These are phyloP conservation scores for Ceratocystis papillata DNA, from an alignment of 2,329 filamentous ascomycete species.

Conservation along the genomic window DNA sequence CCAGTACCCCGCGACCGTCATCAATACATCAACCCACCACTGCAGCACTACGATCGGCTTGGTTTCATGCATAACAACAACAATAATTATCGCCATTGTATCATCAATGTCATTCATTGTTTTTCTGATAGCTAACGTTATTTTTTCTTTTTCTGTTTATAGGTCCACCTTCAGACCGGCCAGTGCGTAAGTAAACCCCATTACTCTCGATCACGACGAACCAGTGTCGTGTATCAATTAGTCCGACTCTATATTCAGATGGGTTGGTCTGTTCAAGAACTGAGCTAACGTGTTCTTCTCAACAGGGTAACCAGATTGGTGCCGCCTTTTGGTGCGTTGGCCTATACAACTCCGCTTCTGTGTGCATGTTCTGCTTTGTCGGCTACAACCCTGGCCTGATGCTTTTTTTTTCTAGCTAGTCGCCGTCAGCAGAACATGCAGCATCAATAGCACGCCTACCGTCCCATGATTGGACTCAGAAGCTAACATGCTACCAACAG, in stretches of 20 bases:
- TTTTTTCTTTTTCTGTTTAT: constrained; percentile 37
- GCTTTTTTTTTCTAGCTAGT: background rate
- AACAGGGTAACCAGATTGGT: constrained; percentile 99
- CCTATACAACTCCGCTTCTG: constrained; percentile 7
- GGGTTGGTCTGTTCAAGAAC: background rate
- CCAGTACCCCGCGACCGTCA: constrained; percentile 29
- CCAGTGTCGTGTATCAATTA: constrained; percentile 22
- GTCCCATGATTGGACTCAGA: background rate
- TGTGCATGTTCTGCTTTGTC: constrained; percentile 5
- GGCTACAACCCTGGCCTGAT: background rate
- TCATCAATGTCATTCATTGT: constrained; percentile 2
- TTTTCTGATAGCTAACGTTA: constrained; percentile 18
- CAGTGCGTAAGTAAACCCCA: constrained; percentile 66
- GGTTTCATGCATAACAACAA: constrained; percentile 13
- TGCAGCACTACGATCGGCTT: constrained; percentile 24
- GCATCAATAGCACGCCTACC: background rate
- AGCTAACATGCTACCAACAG: constrained; percentile 38
- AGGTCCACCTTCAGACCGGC: constrained; percentile 99
- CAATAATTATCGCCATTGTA: too few species aligned
- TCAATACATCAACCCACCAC: constrained; percentile 30
- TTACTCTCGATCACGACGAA: background rate
- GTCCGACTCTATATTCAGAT: background rate
- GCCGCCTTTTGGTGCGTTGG: constrained; percentile 86
- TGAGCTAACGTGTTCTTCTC: constrained; percentile 33
- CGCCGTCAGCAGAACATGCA: background rate